Evolutionary conservation across 2,329 filamentous ascomycete species (phyloP).

Genomic region (Colletotrichum chrysophilum): DNA sequence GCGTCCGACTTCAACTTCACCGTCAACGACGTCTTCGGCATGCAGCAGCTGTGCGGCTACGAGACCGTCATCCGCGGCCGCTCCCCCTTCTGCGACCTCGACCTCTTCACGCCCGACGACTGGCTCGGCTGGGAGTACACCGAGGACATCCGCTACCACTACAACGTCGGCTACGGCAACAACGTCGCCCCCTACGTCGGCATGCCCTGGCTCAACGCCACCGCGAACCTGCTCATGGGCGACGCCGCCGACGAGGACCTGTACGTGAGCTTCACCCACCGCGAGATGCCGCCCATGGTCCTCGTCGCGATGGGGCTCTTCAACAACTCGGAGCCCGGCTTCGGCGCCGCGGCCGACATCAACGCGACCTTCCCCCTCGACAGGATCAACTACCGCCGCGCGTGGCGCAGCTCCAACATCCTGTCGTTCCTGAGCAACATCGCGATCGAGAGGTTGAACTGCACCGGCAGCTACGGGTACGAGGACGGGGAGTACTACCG

Average conservation of each 20-base stretch:
- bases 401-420: constrained; percentile 67
- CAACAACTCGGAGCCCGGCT: constrained; percentile 67
- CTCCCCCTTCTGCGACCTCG: constrained; percentile 65
- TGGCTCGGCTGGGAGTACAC: constrained; percentile 73
- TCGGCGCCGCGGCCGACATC: constrained; percentile 43
- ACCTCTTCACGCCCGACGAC: constrained; percentile 64
- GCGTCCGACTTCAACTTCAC: constrained; percentile 69
- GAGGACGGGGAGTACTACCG: constrained; percentile 55
- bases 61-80: constrained; percentile 67
- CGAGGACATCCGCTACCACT: constrained; percentile 68
- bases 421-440: constrained; percentile 71
- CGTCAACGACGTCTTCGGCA: constrained; percentile 64
- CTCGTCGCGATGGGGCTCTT: constrained; percentile 72
- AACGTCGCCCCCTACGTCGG: constrained; percentile 62
- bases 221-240: constrained; percentile 52
- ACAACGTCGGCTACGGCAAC: constrained; percentile 71
- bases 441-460: constrained; percentile 69
- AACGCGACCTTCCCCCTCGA: constrained; percentile 71
- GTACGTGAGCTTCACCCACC: constrained; percentile 72
- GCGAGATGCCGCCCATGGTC: constrained; percentile 71
- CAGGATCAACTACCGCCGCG: constrained; percentile 66
- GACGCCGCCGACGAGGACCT: constrained; percentile 56
- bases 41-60: constrained; percentile 71
- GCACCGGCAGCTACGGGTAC: constrained; percentile 60
- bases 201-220: constrained; percentile 71